Evolutionary conservation across 2,329 filamentous ascomycete genomes (phyloP), one percentile per base, ranked within the genome.

Genomic region (Sporothrix variecibatus): DNA sequence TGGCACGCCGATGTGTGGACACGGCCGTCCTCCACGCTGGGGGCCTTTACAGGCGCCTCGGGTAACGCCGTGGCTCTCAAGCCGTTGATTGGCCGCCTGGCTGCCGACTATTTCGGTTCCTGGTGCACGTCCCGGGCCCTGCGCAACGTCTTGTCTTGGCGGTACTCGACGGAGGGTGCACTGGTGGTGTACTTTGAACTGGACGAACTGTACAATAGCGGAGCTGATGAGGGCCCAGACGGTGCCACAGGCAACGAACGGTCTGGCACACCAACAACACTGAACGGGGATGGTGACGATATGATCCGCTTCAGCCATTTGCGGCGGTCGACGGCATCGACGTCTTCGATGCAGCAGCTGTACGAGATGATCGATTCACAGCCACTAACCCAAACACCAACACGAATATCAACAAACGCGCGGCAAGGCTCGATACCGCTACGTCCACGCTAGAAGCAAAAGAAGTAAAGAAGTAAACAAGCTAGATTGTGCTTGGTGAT

Each of bases 111-210:
- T 15, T 75, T 74, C 15, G 73, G 69, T 2, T 67, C 72, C 3
- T 76, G 73, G 74, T 71, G 69, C 38, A 12, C 26, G 2, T 73
- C 73, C 0, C 11, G 8, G 0, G 12, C 31, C 1, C 40, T 75
- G 7, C 23, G 60, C 34, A 74, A 75, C 17, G 75, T 76, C 6
- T 4, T 74, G 53, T 75, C 74, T 0, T 76, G 75, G 75, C 34
- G 28, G 1, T 71, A 72, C 7, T 70, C 74, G 0, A 31, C 34
- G 1, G 31, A 40, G 0, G 75, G 74, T 1, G 75, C 71, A 6
- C 17, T 75, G 7, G 69, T 75, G 26, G 73, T 71, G 43, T 73
- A 74, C n/a, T 64, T 75, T 28, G 73, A 76, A 40, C n/a, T 75
- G 3, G 49, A 49, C 11, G 74, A 74, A 5, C 8, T 69, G 62